These are phyloP conservation scores for Choanephora cucurbitarum DNA, from an alignment of 371 early-diverging fungal genomes.

Conservation along the genomic window DNA sequence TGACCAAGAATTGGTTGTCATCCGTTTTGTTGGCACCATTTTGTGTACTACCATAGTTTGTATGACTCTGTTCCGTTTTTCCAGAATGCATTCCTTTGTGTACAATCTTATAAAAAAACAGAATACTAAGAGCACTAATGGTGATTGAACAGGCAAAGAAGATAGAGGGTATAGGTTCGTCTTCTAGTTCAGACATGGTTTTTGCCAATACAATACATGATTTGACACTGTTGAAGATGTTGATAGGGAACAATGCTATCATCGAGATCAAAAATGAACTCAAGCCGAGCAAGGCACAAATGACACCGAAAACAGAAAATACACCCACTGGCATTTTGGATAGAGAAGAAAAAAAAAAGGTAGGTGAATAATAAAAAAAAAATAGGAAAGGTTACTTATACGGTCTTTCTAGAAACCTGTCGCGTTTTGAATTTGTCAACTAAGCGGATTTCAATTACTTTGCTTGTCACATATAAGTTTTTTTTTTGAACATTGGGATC, in stretches of 20 bases:
- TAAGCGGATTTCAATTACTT: no score
- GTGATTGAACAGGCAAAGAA: constrained; percentile 5
- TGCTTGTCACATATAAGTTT: no score
- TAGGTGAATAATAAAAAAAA: not conserved
- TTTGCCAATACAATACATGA: constrained; percentile 5
- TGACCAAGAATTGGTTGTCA: no score
- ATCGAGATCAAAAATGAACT: constrained; percentile 8
- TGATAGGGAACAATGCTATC: constrained; percentile 9
- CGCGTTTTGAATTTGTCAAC: no score
- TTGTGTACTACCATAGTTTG: constrained; percentile 7
- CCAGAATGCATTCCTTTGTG: not conserved
- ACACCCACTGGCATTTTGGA: constrained; percentile 6
- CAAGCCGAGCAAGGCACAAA: constrained; percentile 8
- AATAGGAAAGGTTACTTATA: no score
- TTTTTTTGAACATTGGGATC: no score
- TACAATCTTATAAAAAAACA: constrained; percentile 6
- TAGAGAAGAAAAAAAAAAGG: not conserved
- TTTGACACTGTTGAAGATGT: constrained; percentile 9
- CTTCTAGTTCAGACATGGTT: constrained; percentile 7
- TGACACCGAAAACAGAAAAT: constrained; percentile 7
- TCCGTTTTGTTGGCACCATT: not conserved
- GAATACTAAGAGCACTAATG: constrained; percentile 1
- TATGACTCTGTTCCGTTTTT: constrained; percentile 2
- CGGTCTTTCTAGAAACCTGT: no score
- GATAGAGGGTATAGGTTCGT: not conserved